Conservation (phyloP, 306 rosid genomes). For the Purshia tridentata region DNA sequence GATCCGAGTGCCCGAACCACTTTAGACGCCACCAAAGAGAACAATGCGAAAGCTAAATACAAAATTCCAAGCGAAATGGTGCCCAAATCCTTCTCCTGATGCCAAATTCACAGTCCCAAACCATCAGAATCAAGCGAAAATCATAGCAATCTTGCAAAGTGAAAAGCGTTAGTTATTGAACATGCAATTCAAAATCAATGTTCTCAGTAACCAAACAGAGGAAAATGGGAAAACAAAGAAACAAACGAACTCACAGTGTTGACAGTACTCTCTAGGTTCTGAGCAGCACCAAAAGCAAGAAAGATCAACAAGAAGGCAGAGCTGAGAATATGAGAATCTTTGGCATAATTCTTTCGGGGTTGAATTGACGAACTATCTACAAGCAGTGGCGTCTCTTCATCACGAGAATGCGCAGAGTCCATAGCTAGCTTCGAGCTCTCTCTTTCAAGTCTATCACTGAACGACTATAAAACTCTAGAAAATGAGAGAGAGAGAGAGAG, state of each 20-base stretch:
- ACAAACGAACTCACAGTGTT: constrained; percentile 55
- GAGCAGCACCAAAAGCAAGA: constrained; percentile 90
- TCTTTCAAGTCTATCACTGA: constrained; percentile 17
- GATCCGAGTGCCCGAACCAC: constrained; percentile 76
- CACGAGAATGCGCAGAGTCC: constrained; percentile 40
- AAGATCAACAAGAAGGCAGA: constrained; percentile 69
- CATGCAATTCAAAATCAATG: neutral
- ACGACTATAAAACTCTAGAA: neutral
- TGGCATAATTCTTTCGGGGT: constrained; percentile 29
- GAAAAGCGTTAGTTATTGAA: neutral
- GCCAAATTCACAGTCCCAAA: constrained; percentile 23
- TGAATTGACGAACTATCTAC: constrained; percentile 21
- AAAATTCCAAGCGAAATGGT: constrained; percentile 83
- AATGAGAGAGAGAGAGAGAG: no score
- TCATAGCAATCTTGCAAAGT: neutral
- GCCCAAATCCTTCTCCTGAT: constrained; percentile 80
- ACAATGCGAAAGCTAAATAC: constrained; percentile 72
- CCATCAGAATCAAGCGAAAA: neutral
- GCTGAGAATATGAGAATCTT: constrained; percentile 71
- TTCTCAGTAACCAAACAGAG: neutral
- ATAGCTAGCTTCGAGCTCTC: constrained; percentile 29
- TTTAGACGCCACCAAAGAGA: constrained; percentile 71
- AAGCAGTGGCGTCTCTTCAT: constrained; percentile 61
- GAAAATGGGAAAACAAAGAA: neutral
- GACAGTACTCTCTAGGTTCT: constrained; percentile 79